phyloP scores from a whole-genome alignment of 345 rosid genomes.

The Camelina hispida region DNA sequence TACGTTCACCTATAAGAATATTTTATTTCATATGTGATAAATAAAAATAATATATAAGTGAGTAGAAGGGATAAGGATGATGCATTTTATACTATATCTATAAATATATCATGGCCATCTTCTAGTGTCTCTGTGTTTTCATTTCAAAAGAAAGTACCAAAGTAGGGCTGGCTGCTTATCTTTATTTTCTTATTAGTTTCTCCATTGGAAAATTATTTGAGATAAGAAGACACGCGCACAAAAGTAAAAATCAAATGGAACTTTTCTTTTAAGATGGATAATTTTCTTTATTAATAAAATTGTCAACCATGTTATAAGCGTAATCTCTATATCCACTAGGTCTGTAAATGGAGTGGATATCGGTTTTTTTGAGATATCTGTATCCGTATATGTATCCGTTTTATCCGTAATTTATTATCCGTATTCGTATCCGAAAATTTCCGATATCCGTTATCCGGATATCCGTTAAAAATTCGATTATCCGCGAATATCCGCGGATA shows the following conservation, averaged over 20 bases:
- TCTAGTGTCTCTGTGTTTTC: slow-evolving; percentile 10
- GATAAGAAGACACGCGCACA: slow-evolving; percentile 34
- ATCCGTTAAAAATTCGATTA: too few species aligned
- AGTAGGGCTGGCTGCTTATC: slow-evolving; percentile 1
- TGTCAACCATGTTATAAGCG: slow-evolving; percentile 32
- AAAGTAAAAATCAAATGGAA: slow-evolving; percentile 25
- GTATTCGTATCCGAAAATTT: too few species aligned
- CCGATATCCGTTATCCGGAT: too few species aligned
- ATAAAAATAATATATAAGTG: not conserved
- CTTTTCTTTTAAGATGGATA: slow-evolving; percentile 16
- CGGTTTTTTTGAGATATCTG: too few species aligned
- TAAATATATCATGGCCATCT: not conserved
- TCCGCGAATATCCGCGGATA: too few species aligned
- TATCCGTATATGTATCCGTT: too few species aligned
- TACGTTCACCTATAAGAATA: too few species aligned
- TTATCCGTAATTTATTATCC: too few species aligned
- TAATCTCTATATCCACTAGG: slow-evolving; percentile 27
- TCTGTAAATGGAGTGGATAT: too few species aligned
- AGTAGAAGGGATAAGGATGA: slow-evolving; percentile 36
- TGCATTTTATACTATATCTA: not conserved
- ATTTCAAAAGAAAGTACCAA: not conserved
- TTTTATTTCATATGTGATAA: not conserved
- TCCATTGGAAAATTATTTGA: not conserved
- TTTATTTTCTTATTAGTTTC: not conserved
- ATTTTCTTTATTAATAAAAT: slow-evolving; percentile 17